These are phyloP conservation scores for Cornus suecica DNA, from an alignment of 148 eudicot species.

Conservation along the genomic window DNA sequence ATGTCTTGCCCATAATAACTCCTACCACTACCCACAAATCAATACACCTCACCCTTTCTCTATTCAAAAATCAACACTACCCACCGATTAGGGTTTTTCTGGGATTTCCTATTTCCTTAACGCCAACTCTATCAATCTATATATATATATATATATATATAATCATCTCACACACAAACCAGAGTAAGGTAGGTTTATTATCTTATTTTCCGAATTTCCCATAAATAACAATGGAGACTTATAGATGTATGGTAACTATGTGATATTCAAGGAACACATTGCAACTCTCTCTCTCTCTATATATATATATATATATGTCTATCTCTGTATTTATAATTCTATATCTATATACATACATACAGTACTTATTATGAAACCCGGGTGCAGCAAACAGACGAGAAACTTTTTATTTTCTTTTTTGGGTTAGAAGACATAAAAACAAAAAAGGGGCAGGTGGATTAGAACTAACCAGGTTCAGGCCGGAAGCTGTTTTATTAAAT, in stretches of 20 bases:
- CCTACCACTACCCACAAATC: constrained; percentile 35
- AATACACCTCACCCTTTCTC: constrained; percentile 20
- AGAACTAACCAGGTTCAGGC: no score
- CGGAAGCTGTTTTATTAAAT: no score
- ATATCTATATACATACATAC: no score
- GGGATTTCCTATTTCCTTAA: background rate
- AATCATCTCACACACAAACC: background rate
- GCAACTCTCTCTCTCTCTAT: no score
- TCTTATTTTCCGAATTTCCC: background rate
- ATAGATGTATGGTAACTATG: constrained; percentile 6
- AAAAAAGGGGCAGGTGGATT: no score
- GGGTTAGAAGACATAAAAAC: no score
- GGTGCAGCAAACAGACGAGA: no score
- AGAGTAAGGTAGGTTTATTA: background rate
- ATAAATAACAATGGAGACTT: background rate
- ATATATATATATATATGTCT: no score
- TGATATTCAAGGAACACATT: constrained; percentile 8
- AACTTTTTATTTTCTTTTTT: no score
- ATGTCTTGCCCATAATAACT: constrained; percentile 42
- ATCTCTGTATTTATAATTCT: no score
- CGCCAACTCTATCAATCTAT: background rate
- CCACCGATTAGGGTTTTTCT: background rate
- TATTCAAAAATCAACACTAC: constrained; percentile 4
- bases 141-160: background rate
- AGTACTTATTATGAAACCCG: no score